Evolutionary conservation across 257 asterid species (phyloP).

Genomic region (Solanum sparsipilum): DNA sequence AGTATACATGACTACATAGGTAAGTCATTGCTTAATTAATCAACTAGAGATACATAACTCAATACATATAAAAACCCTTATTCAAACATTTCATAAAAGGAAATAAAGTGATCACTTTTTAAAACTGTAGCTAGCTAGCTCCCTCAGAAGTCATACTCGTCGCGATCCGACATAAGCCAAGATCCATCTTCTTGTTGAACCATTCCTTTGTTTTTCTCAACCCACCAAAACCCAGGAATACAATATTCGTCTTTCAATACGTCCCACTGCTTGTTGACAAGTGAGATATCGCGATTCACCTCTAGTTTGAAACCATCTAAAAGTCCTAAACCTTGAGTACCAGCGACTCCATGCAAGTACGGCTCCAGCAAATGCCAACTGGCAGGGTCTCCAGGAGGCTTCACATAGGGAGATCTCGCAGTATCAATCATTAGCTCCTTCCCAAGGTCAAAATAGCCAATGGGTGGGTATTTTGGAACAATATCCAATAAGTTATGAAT

Average conservation of each 20-base stretch:
- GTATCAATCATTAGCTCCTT: conserved; percentile 47
- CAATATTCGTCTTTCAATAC: conserved; percentile 39
- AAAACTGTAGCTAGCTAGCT: neutral
- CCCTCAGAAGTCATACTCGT: neutral
- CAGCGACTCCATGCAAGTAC: conserved; percentile 73
- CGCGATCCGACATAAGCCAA: conserved; percentile 58
- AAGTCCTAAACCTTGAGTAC: conserved; percentile 36
- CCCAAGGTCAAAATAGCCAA: conserved; percentile 55
- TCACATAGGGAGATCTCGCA: conserved; percentile 34
- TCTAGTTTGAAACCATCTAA: conserved; percentile 27
- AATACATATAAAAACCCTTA: neutral
- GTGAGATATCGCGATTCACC: conserved; percentile 36
- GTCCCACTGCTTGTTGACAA: conserved; percentile 47
- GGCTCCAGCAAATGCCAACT: conserved; percentile 57
- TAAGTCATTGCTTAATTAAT: no score
- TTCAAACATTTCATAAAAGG: neutral
- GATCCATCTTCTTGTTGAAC: conserved; percentile 69
- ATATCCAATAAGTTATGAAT: conserved; percentile 41
- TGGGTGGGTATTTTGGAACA: conserved; percentile 45
- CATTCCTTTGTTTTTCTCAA: conserved; percentile 59
- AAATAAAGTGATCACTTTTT: neutral
- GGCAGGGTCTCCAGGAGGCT: conserved; percentile 27
- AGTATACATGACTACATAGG: no score
- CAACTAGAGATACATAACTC: neutral
- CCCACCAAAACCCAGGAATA: conserved; percentile 56